Evolutionary conservation across 2,329 filamentous ascomycete species (phyloP), one percentile per base, ranked within the genome.

Genomic region (Apiospora kogelbergensis): DNA sequence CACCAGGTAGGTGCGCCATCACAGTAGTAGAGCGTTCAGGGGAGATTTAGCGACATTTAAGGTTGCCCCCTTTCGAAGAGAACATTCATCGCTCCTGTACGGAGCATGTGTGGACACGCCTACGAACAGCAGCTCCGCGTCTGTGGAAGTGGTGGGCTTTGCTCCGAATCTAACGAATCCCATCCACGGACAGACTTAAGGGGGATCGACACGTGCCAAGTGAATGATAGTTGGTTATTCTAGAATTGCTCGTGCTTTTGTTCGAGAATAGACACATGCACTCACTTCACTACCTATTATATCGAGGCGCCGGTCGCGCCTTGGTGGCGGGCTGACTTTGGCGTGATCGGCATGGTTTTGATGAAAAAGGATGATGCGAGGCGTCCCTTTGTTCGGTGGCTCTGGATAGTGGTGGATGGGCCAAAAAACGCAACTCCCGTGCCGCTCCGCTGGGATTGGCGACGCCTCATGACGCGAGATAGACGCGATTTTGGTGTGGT

Each of bases 391-490:
- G 53, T 60, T 60, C 53, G 30, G 53, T 60, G 53, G 17, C 53
- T 37, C 30, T 60, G 53, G 30, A n/a, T n/a, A n/a, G n/a, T n/a
- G n/a, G n/a, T n/a, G n/a, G n/a, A 30, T 30, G 40, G 3, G 40
- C 40, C 40, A 5, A 60, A 5, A 60, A 60, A 37, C 53, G 17
- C 30, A 60, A 33, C 53, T 60, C 30, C 53, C 53, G 30, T 60
- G 53, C 53, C 53, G 53, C 53, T 37, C 17, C 30, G 48, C 30
- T 60, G 53, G 53, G 53, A 60, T 60, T 60, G 30, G 53, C 30
- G 22, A 60, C 53, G 53, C 53, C 63, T 41, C 37, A 65, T 65
- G 63, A 65, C 63, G 40, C 63, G 63, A 65, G 37, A 24, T 26
- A 65, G 40, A 65, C 37, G 63, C 63, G 63, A 42, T 42, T 44